A percentile compares a stretch with the other conserved stretches of the same genome.
These are phyloP conservation scores for Mycena rebaudengoi DNA, from an alignment of 768 basidiomycete species.

Conservation along the genomic window DNA sequence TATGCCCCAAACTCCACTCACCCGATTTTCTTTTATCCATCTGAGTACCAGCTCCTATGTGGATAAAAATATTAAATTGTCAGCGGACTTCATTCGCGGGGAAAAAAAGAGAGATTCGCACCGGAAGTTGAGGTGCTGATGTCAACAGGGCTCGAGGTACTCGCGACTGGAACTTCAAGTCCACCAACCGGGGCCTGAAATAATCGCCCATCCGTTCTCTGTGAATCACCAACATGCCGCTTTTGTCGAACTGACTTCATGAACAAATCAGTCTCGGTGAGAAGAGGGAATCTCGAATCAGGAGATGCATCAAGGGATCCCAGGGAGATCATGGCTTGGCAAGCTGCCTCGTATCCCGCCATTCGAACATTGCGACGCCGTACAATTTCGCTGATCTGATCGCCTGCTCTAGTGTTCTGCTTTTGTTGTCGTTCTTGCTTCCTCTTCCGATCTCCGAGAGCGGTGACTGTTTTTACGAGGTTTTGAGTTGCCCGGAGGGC, in stretches of 20 bases:
- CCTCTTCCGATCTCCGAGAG: neutral
- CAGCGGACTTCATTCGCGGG: too few relatives aligned
- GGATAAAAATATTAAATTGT: too few relatives aligned
- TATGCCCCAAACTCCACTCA: too few relatives aligned
- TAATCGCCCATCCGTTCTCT: too few relatives aligned
- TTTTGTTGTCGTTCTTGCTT: neutral
- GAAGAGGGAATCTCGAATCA: neutral
- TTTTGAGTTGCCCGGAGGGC: neutral
- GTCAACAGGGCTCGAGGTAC: too few relatives aligned
- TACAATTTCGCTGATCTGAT: neutral
- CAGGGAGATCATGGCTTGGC: neutral
- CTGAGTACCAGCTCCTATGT: too few relatives aligned
- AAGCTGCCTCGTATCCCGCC: neutral
- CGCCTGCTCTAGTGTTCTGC: neutral
- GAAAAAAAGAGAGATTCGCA: too few relatives aligned
- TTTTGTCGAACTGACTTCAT: conserved; percentile 15
- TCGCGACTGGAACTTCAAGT: too few relatives aligned
- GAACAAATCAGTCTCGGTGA: neutral
- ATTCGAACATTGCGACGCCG: neutral
- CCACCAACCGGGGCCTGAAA: too few relatives aligned
- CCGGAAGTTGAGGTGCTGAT: too few relatives aligned
- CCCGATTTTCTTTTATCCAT: too few relatives aligned
- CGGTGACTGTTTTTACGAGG: neutral
- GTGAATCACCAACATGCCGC: too few relatives aligned
- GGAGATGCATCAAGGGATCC: neutral